Evolutionary conservation across 352 stramenopile species (phyloP).

Genomic region (Globisporangium iwayamae): DNA sequence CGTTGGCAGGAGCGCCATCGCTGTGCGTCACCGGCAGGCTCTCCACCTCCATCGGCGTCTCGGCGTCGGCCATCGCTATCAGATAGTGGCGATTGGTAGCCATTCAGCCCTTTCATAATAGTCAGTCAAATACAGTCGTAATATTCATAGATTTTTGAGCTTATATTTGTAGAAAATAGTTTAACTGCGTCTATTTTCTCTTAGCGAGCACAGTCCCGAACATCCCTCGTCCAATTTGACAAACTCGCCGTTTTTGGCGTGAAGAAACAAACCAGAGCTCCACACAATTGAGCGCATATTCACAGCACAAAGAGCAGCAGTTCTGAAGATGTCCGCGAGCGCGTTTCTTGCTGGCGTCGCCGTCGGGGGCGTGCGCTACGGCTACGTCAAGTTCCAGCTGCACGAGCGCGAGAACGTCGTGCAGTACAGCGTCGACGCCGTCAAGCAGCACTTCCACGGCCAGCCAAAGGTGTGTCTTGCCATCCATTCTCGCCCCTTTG

Average conservation of each 20-base stretch:
- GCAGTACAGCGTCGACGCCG: constrained; percentile 55
- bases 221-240: constrained; percentile 1
- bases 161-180: neutral
- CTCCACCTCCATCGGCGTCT: constrained; percentile 33
- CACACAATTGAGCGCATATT: neutral
- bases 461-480: constrained; percentile 21
- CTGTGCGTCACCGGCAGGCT: constrained; percentile 21
- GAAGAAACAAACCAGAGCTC: constrained; percentile 5
- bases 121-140: neutral
- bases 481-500: neutral
- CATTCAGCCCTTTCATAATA: constrained; percentile 1
- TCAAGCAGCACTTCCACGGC: constrained; percentile 59
- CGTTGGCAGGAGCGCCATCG: neutral
- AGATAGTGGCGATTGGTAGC: constrained; percentile 17
- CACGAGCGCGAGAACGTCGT: constrained; percentile 68
- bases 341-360: constrained; percentile 68
- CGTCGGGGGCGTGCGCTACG: constrained; percentile 61
- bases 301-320: neutral
- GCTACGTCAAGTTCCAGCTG: constrained; percentile 64
- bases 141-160: neutral
- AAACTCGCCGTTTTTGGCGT: neutral
- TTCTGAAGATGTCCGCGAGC: constrained; percentile 49
- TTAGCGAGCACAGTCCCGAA: neutral
- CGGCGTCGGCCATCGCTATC: constrained; percentile 15
- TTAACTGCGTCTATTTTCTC: neutral